A percentile compares a stretch with the other conserved stretches of the same genome.
Conservation (phyloP, 331 rosid genomes). For the Erythrophleum ivorense region DNA sequence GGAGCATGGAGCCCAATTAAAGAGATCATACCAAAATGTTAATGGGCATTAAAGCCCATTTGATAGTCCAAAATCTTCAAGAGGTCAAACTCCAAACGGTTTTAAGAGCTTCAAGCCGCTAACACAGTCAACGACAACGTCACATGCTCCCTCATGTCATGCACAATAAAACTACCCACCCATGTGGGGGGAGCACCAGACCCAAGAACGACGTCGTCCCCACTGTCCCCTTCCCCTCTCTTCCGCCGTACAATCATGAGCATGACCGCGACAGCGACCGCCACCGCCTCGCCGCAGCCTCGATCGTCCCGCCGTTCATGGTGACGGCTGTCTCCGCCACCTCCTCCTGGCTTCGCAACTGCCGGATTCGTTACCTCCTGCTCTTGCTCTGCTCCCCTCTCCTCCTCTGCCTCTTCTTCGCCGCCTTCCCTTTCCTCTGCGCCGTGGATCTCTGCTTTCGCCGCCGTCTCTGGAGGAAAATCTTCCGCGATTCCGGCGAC, state of each 20-base stretch:
- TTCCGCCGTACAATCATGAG: constrained; percentile 33
- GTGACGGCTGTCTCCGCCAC: constrained; percentile 49
- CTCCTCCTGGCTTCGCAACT: constrained; percentile 62
- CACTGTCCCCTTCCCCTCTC: constrained; percentile 19
- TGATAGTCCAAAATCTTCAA: not conserved
- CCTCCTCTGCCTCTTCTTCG: constrained; percentile 59
- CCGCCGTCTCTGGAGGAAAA: constrained; percentile 45
- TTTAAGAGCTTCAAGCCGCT: not conserved
- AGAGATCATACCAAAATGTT: too few relatives aligned
- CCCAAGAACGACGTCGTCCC: constrained; percentile 46
- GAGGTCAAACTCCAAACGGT: not conserved
- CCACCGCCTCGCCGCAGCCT: constrained; percentile 29
- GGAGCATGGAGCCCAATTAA: too few relatives aligned
- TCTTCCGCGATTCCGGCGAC: constrained; percentile 26
- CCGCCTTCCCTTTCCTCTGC: constrained; percentile 69
- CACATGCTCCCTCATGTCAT: constrained; percentile 44
- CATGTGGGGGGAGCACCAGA: constrained; percentile 35
- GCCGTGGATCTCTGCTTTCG: constrained; percentile 68
- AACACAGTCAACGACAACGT: constrained; percentile 36
- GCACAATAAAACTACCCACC: constrained; percentile 42
- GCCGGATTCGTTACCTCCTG: constrained; percentile 62
- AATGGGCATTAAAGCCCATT: not conserved
- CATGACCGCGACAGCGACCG: constrained; percentile 11
- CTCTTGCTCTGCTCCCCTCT: constrained; percentile 65
- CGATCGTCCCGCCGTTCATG: constrained; percentile 47